Conservation (phyloP, 495 filamentous ascomycete species). For the Penicillium cosmopolitanum region DNA sequence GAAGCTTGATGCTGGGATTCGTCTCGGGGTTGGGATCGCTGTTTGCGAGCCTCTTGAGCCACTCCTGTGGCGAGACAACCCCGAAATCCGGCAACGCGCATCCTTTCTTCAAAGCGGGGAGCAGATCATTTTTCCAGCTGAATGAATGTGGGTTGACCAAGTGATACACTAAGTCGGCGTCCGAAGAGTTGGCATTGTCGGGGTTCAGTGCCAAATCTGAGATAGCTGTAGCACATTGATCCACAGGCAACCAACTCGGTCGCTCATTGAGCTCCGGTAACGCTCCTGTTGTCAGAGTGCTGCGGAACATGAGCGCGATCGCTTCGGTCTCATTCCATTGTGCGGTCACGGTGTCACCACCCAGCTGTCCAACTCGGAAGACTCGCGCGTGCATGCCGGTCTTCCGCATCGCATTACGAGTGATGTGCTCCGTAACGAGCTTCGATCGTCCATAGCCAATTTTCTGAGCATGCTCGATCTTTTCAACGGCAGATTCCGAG, state of each 20-base stretch:
- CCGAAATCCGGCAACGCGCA: constrained; percentile 48
- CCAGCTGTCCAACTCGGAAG: constrained; percentile 64
- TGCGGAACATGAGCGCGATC: constrained; percentile 64
- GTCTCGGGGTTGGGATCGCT: constrained; percentile 51
- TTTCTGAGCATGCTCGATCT: constrained; percentile 52
- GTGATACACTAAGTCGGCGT: constrained; percentile 51
- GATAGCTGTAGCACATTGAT: constrained; percentile 35
- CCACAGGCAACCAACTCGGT: constrained; percentile 55
- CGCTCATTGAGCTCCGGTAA: constrained; percentile 59
- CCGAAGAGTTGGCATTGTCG: neutral
- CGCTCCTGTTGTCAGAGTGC: constrained; percentile 47
- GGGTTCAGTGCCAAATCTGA: constrained; percentile 25
- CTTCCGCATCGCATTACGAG: constrained; percentile 42
- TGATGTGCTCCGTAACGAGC: constrained; percentile 64
- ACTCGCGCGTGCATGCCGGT: constrained; percentile 42
- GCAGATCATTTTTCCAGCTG: constrained; percentile 55
- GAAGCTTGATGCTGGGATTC: constrained; percentile 63
- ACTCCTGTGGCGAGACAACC: constrained; percentile 46
- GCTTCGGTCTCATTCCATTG: constrained; percentile 69
- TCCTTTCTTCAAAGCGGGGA: constrained; percentile 48
- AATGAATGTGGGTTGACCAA: constrained; percentile 54
- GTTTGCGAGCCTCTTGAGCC: constrained; percentile 51
- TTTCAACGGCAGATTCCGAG: constrained; percentile 49
- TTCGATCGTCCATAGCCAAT: constrained; percentile 66
- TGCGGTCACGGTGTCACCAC: constrained; percentile 57